Percentiles rank a stretch among this genome's conserved stretches.
phyloP scores from a whole-genome alignment of 2,329 filamentous ascomycete genomes.

The Penicillium decumbens region DNA sequence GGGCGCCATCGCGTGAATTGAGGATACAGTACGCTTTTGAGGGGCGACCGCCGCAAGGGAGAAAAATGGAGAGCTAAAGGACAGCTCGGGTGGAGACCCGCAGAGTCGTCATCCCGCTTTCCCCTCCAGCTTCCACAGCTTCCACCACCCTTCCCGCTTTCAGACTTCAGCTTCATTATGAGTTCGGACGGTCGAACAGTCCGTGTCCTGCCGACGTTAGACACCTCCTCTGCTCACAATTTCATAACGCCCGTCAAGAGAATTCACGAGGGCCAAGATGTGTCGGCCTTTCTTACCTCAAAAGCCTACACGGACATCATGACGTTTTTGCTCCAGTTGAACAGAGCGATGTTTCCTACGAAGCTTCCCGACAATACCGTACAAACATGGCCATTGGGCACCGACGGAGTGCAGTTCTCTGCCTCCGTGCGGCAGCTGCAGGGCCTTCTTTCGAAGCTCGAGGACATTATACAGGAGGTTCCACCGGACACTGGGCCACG shows the following conservation, averaged over 20 bases:
- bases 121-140: slow-evolving; percentile 4
- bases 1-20: slow-evolving; percentile 4
- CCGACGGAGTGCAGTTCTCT: slow-evolving; percentile 46
- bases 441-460: slow-evolving; percentile 60
- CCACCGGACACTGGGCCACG: slow-evolving; percentile 82
- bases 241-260: slow-evolving; percentile 70
- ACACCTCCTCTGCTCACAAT: slow-evolving; percentile 46
- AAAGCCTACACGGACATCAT: slow-evolving; percentile 83
- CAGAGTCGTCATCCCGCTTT: slow-evolving; percentile 12
- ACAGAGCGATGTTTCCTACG: slow-evolving; percentile 74
- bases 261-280: slow-evolving; percentile 81
- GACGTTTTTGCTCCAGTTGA: slow-evolving; percentile 83
- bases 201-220: slow-evolving; percentile 45
- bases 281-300: slow-evolving; percentile 72
- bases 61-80: background rate
- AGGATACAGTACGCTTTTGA: background rate
- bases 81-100: slow-evolving; percentile 5
- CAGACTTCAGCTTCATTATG: slow-evolving; percentile 15
- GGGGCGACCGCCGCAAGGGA: background rate
- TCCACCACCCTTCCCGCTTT: background rate
- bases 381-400: slow-evolving; percentile 49
- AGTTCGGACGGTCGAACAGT: slow-evolving; percentile 18
- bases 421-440: slow-evolving; percentile 62
- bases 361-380: slow-evolving; percentile 39
- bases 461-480: slow-evolving; percentile 66